phyloP scores from a whole-genome alignment of 352 stramenopile genomes.

The Blastocystis sp. region DNA sequence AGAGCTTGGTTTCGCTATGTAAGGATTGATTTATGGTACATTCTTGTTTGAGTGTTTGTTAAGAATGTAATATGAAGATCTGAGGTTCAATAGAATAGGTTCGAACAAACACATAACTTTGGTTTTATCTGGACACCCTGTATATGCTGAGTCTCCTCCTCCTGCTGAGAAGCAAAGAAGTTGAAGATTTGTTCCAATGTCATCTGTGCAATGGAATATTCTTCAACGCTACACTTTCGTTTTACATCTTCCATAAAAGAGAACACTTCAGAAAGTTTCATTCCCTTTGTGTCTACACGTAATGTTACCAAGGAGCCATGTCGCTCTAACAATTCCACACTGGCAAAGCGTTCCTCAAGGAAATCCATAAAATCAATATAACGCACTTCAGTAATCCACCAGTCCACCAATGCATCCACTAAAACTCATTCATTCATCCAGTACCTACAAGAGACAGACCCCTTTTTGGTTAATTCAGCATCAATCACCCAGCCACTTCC shows the following conservation, averaged over 20 bases:
- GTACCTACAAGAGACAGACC: neutral
- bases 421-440: neutral
- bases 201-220: constrained; percentile 85
- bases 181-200: constrained; percentile 88
- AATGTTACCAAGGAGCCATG: constrained; percentile 69
- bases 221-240: constrained; percentile 76
- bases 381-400: constrained; percentile 70
- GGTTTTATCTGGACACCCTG: constrained; percentile 63
- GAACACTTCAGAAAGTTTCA: constrained; percentile 79
- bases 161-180: constrained; percentile 79
- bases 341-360: constrained; percentile 64
- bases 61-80: too few relatives aligned
- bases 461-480: constrained; percentile 61
- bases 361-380: constrained; percentile 68
- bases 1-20: constrained; percentile 36
- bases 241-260: constrained; percentile 78
- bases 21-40: constrained; percentile 48
- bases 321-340: constrained; percentile 68
- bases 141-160: constrained; percentile 70
- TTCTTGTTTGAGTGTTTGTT: constrained; percentile 52
- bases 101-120: constrained; percentile 22
- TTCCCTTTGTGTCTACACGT: constrained; percentile 60
- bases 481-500: constrained; percentile 68
- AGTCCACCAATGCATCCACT: constrained; percentile 69
- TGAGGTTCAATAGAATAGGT: too few relatives aligned